Percentiles rank a stretch among this genome's conserved stretches.
These are phyloP conservation scores for Babjeviella inositovora DNA, from an alignment of 805 yeast genomes.

Conservation along the genomic window DNA sequence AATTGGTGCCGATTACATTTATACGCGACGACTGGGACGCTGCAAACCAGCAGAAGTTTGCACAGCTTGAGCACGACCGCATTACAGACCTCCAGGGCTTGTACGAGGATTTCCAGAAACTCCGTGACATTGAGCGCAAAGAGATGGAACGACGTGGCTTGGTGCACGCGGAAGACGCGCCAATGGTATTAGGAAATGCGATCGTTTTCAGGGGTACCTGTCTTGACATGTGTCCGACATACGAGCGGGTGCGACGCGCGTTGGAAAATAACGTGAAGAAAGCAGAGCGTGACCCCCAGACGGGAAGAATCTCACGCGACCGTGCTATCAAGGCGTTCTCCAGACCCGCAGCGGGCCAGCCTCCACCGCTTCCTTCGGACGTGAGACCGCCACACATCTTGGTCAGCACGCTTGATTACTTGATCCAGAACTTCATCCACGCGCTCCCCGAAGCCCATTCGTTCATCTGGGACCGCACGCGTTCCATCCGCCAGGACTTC, in stretches of 20 bases:
- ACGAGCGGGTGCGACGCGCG: conserved; percentile 78
- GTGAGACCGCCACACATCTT: conserved; percentile 84
- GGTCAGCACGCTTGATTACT: conserved; percentile 48
- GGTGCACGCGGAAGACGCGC: conserved; percentile 75
- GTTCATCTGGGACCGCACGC: conserved; percentile 92
- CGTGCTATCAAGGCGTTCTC: conserved; percentile 84
- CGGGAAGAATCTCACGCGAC: conserved; percentile 36
- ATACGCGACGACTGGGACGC: conserved; percentile 49
- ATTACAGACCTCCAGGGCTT: conserved; percentile 55
- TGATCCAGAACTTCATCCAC: conserved; percentile 46
- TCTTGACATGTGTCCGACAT: conserved; percentile 86
- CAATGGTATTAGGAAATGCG: conserved; percentile 79
- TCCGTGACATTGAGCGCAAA: conserved; percentile 61
- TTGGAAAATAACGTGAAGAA: conserved; percentile 75
- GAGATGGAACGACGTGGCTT: conserved; percentile 69
- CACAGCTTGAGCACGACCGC: conserved; percentile 27
- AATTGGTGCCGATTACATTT: conserved; percentile 15
- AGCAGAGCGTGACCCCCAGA: conserved; percentile 50
- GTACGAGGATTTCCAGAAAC: conserved; percentile 60
- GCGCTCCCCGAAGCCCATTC: conserved; percentile 75
- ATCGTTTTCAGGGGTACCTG: conserved; percentile 81
- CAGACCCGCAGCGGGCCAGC: conserved; percentile 96
- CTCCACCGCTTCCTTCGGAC: conserved; percentile 94
- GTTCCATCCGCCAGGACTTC: conserved; percentile 94
- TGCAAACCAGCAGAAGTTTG: conserved; percentile 52